Conservation (phyloP, 2,329 filamentous ascomycete species). For the Nemania diffusa region DNA sequence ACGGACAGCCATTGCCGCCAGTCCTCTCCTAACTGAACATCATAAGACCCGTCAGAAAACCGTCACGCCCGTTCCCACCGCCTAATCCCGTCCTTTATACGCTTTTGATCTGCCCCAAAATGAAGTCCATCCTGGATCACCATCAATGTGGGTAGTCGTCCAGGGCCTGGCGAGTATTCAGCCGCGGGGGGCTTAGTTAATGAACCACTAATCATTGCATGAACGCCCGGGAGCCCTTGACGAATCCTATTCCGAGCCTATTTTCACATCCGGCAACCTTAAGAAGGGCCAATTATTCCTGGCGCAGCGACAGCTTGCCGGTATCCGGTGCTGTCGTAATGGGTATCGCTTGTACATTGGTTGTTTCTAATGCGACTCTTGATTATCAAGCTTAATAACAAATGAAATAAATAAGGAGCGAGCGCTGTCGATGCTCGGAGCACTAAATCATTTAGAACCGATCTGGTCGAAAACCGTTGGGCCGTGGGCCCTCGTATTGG, state of each 20-base stretch:
- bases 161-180: constrained; percentile 2
- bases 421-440: constrained; percentile 16
- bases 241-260: constrained; percentile 28
- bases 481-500: constrained; percentile 65
- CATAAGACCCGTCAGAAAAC: constrained; percentile 25
- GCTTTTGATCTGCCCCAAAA: constrained; percentile 35
- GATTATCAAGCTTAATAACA: constrained; percentile 32
- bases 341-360: constrained; percentile 34
- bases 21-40: constrained; percentile 24
- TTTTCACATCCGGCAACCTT: constrained; percentile 28
- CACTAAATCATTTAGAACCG: constrained; percentile 43
- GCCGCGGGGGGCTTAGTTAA: constrained; percentile 15
- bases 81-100: constrained; percentile 35
- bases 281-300: constrained; percentile 10
- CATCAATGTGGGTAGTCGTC: constrained; percentile 1
- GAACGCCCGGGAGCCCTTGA: constrained; percentile 28
- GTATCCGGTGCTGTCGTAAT: constrained; percentile 10
- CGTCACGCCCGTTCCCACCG: constrained; percentile 24
- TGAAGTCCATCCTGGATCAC: constrained; percentile 15
- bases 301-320: constrained; percentile 10
- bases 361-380: constrained; percentile 27
- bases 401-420: constrained; percentile 32
- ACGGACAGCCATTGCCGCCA: constrained; percentile 19
- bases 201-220: constrained; percentile 26
- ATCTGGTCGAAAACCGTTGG: constrained; percentile 58